Conservation (phyloP, 2,329 filamentous ascomycete species). For the Cercospora zeina region DNA sequence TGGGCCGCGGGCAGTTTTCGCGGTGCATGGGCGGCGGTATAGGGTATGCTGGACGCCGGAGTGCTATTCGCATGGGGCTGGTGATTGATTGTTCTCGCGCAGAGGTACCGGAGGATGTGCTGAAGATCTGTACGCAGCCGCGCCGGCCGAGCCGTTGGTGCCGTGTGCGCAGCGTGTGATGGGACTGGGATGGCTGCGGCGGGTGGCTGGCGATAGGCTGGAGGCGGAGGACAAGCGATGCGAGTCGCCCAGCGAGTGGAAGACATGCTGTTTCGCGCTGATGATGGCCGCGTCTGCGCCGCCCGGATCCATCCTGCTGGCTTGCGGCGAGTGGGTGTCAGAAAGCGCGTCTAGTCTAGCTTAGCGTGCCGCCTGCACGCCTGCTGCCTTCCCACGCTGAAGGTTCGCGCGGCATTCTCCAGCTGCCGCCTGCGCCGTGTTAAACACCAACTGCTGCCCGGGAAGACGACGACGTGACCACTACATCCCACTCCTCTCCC, state of each 20-base stretch:
- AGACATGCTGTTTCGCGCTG: background rate
- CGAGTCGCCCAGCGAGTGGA: background rate
- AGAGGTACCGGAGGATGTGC: background rate
- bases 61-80: background rate
- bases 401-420: background rate
- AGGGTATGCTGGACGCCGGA: background rate
- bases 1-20: background rate
- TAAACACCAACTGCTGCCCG: background rate
- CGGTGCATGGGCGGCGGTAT: background rate
- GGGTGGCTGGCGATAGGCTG: background rate
- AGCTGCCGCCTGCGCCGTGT: background rate
- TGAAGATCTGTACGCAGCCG: slow-evolving; percentile 5
- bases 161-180: slow-evolving; percentile 1
- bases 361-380: background rate
- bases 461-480: background rate
- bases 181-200: background rate
- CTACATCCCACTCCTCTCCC: background rate
- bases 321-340: background rate
- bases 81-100: background rate
- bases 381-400: background rate
- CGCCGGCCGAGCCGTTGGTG: background rate
- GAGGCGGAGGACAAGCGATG: background rate
- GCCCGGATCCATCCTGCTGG: background rate
- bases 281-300: slow-evolving; percentile 1
- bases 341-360: slow-evolving; percentile 4